A percentile compares a stretch with the other conserved stretches of the same genome.
Conservation (phyloP, 352 stramenopile species). For the Phytophthora palmivora region DNA sequence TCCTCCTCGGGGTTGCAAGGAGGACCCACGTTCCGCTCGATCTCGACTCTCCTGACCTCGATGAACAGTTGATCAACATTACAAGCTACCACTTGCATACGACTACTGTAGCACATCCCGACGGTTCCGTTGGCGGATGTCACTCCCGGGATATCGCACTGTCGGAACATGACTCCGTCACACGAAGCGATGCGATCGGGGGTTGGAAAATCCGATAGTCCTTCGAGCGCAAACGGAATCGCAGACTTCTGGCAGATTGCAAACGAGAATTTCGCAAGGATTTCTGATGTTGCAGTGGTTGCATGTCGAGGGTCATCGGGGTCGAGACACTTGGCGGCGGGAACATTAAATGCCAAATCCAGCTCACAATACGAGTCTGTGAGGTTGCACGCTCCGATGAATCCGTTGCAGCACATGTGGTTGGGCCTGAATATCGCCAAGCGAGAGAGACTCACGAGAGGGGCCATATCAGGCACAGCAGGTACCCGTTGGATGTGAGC, state of each 20-base stretch:
- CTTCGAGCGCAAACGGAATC: constrained; percentile 12
- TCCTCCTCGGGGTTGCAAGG: constrained; percentile 18
- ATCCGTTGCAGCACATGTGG: constrained; percentile 37
- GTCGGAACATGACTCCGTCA: constrained; percentile 22
- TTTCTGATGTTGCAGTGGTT: constrained; percentile 4
- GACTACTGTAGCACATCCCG: constrained; percentile 38
- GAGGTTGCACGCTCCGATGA: constrained; percentile 21
- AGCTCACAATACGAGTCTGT: constrained; percentile 19
- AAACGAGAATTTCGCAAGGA: constrained; percentile 18
- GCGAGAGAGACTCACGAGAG: constrained; percentile 18
- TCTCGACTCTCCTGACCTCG: constrained; percentile 15
- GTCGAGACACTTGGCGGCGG: constrained; percentile 15
- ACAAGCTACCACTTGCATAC: constrained; percentile 36
- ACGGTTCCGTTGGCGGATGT: constrained; percentile 9
- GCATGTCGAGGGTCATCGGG: constrained; percentile 14
- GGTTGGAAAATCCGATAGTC: constrained; percentile 13
- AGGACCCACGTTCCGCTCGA: constrained; percentile 15
- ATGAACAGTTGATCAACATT: constrained; percentile 27
- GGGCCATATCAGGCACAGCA: constrained; percentile 24
- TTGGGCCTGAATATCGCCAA: constrained; percentile 25
- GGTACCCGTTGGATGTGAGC: constrained; percentile 17
- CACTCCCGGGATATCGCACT: constrained; percentile 26
- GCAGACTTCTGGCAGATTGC: constrained; percentile 20
- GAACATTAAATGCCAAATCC: constrained; percentile 12
- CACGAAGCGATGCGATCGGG: constrained; percentile 12